These are phyloP conservation scores for Rhizopus sp. DNA, from an alignment of 371 early-diverging fungal genomes.

Conservation along the genomic window DNA sequence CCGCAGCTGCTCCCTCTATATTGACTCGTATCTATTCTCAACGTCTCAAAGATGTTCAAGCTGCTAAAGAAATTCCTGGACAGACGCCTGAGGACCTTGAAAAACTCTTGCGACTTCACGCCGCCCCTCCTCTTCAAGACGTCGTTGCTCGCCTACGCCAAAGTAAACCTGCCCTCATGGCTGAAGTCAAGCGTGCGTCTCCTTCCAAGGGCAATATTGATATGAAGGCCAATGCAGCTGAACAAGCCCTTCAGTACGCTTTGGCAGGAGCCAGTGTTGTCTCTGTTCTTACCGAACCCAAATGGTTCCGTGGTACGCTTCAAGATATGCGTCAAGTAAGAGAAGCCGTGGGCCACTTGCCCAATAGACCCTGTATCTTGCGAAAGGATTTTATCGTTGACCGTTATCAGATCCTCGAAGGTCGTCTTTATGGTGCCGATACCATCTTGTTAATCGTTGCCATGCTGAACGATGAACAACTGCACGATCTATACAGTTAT, in stretches of 20 bases:
- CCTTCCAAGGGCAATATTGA: conserved; percentile 95
- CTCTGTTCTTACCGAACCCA: conserved; percentile 96
- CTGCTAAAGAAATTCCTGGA: conserved; percentile 75
- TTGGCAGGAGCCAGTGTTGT: conserved; percentile 89
- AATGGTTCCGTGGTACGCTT: conserved; percentile 94
- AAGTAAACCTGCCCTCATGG: conserved; percentile 75
- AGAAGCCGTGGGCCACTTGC: conserved; percentile 59
- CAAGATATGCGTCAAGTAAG: conserved; percentile 89
- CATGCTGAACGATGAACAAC: conserved; percentile 73
- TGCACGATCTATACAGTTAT: conserved; percentile 70
- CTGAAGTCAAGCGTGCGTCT: conserved; percentile 97
- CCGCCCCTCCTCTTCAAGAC: conserved; percentile 79
- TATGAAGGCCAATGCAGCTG: conserved; percentile 77
- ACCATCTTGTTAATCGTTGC: conserved; percentile 95
- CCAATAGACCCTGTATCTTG: conserved; percentile 88
- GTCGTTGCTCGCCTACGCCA: conserved; percentile 72
- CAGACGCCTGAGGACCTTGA: conserved; percentile 69
- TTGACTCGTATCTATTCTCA: conserved; percentile 74
- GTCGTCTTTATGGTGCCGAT: conserved; percentile 90
- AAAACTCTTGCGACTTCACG: conserved; percentile 66
- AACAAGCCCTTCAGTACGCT: conserved; percentile 85
- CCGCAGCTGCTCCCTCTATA: conserved; percentile 48
- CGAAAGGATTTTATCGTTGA: conserved; percentile 98
- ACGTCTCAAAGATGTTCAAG: conserved; percentile 78
- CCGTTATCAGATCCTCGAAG: conserved; percentile 93